Base-by-base conservation (phyloP, 1,284 basidiomycete species). In the Cutaneotrichosporon cavernicola region DNA sequence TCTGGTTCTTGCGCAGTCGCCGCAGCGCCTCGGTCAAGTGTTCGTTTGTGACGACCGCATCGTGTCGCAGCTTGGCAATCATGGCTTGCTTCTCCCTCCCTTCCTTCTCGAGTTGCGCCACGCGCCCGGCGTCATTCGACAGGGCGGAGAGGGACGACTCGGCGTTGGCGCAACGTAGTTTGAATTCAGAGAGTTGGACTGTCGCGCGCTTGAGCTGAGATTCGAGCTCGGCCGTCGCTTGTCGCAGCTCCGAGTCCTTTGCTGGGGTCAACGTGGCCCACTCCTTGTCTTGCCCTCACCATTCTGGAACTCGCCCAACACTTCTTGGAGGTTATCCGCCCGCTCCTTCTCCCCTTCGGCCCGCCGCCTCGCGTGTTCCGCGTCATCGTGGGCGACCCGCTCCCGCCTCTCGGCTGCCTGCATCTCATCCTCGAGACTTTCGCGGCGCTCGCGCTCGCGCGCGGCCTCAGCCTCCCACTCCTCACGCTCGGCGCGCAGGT, bases 31-130 rank as follows among this genome's bases (percentile, higher is more conserved):
- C 57, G 5, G 21, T 34, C 31, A 13, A 51, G 78, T 82, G 52
- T 69, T 94, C 93, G 43, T 46, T 46, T 8, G 43, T 46, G 43
- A 46, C 43, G 5, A 46, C 43, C 16, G 43, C 89, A 85, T 98
- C 95, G 75, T 99, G 95, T 59, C 95, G 86, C 68, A 98, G 82
- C 79, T 98, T 98, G 58, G 90, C 90, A 50, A 97, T 92, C 6
- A 96, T 83, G 22, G 93, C 82, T 65, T 89, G 90, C 84, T 98
- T 98, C 80, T 98, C 96, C 80, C 93, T 96, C 56, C 97, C 84
- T 72, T 98, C 92, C 73, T 89, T 89, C 77, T 94, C 90, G 4
- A 98, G 83, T 40, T 87, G 86, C 43, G 85, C 84, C 1, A 88
- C 87, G 53, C 86, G 84, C 4, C 86, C 85, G 1, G 86, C 86